Conservation (phyloP, 495 filamentous ascomycete species). For the Aspergillus campestris region DNA sequence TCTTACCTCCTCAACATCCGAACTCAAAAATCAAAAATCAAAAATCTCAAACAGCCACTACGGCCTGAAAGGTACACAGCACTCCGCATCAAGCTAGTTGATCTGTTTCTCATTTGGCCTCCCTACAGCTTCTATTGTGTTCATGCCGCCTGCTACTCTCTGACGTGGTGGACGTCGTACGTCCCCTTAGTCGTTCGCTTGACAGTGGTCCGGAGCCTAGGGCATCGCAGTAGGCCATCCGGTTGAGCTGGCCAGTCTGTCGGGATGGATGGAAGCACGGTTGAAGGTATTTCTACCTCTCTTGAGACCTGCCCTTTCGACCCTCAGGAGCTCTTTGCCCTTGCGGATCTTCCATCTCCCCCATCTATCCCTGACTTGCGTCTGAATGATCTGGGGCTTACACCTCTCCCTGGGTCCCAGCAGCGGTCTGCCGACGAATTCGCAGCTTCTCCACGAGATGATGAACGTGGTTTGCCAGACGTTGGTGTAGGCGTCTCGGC, state of each 20-base stretch:
- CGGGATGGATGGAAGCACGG: slow-evolving; percentile 24
- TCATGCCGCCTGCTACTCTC: too few relatives aligned
- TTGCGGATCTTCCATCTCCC: slow-evolving; percentile 12
- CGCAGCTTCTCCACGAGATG: slow-evolving; percentile 4
- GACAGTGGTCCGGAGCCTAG: too few relatives aligned
- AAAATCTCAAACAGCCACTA: too few relatives aligned
- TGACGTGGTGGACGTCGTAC: neutral
- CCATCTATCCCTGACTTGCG: slow-evolving; percentile 9
- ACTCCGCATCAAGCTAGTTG: too few relatives aligned
- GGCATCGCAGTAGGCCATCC: too few relatives aligned
- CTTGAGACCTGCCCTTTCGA: slow-evolving; percentile 15
- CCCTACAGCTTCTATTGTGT: too few relatives aligned
- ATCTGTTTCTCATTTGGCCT: too few relatives aligned
- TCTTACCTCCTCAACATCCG: too few relatives aligned
- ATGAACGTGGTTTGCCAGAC: slow-evolving; percentile 2
- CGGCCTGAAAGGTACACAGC: too few relatives aligned
- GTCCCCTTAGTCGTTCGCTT: too few relatives aligned
- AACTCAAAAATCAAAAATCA: too few relatives aligned
- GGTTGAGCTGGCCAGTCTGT: neutral
- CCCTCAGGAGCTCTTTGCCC: slow-evolving; percentile 10
- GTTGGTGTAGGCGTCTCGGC: neutral
- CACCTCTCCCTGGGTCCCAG: slow-evolving; percentile 34
- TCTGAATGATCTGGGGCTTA: slow-evolving; percentile 38
- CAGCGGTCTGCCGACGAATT: slow-evolving; percentile 10
- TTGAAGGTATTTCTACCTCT: slow-evolving; percentile 37